phyloP scores from a whole-genome alignment of 148 eudicot genomes.

The Fagopyrum esculentum region DNA sequence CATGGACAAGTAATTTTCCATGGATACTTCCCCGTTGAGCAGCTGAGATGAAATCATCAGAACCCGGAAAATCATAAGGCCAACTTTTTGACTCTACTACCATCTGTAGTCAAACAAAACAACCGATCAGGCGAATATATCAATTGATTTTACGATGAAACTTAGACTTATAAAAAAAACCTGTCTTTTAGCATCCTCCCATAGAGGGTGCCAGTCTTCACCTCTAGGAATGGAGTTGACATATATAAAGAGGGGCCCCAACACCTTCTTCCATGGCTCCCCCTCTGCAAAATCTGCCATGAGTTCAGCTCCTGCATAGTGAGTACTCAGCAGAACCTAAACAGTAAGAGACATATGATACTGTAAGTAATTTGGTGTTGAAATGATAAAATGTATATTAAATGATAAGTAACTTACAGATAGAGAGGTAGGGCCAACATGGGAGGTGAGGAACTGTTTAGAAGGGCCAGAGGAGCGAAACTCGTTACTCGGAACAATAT shows the following conservation, averaged over 20 bases:
- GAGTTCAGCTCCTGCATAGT: constrained; percentile 66
- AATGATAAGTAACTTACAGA: neutral
- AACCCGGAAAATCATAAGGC: neutral
- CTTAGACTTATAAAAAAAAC: constrained; percentile 6
- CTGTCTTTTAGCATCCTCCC: constrained; percentile 84
- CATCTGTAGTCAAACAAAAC: neutral
- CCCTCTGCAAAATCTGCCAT: constrained; percentile 43
- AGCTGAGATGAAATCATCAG: neutral
- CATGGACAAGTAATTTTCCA: constrained; percentile 7
- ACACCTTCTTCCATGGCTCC: constrained; percentile 81
- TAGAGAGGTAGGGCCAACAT: constrained; percentile 84
- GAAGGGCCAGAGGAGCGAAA: constrained; percentile 76
- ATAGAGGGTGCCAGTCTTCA: constrained; percentile 44
- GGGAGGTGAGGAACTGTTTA: constrained; percentile 83
- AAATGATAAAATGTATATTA: neutral
- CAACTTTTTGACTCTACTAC: neutral
- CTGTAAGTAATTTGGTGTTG: neutral
- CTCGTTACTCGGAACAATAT: constrained; percentile 69
- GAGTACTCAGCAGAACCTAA: constrained; percentile 55
- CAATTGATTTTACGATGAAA: no score
- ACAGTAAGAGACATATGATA: neutral
- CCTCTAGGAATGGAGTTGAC: constrained; percentile 41
- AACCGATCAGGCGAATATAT: no score
- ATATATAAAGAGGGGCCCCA: constrained; percentile 76
- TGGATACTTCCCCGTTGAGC: neutral